These are phyloP conservation scores for Fusarium succisae DNA, from an alignment of 2,329 filamentous ascomycete species.

Conservation along the genomic window DNA sequence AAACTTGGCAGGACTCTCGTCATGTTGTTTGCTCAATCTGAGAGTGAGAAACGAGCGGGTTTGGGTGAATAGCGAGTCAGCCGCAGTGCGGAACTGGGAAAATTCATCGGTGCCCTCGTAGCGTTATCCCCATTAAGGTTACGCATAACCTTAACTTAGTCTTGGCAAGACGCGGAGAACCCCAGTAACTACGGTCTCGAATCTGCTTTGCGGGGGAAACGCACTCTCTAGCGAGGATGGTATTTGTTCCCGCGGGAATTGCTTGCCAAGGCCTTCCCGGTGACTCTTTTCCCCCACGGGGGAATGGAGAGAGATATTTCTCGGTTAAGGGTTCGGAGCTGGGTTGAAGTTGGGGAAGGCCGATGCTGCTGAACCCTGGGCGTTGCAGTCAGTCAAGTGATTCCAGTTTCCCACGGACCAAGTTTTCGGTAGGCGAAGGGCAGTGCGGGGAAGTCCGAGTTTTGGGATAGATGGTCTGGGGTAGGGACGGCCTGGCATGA, in stretches of 20 bases:
- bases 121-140: background rate
- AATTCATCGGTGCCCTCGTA: background rate
- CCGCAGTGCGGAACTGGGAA: background rate
- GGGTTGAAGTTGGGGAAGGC: background rate
- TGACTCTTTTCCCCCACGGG: background rate
- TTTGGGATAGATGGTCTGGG: background rate
- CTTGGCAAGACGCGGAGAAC: background rate
- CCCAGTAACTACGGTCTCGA: background rate
- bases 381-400: background rate
- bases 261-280: background rate
- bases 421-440: background rate
- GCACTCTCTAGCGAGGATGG: too few species aligned
- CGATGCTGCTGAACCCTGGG: background rate
- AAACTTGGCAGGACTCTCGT: background rate
- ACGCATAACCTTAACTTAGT: background rate
- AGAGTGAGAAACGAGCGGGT: background rate
- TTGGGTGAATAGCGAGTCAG: background rate
- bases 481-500: background rate
- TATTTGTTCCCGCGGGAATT: background rate
- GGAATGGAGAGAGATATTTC: background rate
- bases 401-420: background rate
- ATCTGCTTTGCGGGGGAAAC: background rate
- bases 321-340: background rate
- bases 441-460: background rate
- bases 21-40: background rate